Base-by-base conservation (phyloP, 345 rosid species). In the Sonneratia alba region DNA sequence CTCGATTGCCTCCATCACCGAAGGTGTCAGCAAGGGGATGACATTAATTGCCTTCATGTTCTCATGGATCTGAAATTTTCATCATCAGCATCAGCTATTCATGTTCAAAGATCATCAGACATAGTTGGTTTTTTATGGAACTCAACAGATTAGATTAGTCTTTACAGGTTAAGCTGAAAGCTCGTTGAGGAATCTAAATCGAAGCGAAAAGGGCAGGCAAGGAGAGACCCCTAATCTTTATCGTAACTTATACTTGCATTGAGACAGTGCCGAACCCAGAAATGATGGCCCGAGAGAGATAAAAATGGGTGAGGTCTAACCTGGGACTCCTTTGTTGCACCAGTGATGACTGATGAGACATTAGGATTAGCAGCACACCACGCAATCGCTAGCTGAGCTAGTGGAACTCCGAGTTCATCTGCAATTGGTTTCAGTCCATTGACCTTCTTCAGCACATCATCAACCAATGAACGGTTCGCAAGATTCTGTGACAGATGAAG, bases 341-440 rank as follows among this genome's bases (percentile, higher is more conserved):
- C 97, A 3, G 99, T 92, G 67, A 92, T 89, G 38, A 95, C 97
- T 1, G 99, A 90, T 65, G 99, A 92, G 32, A 95, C 97, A 70
- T 95, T 92, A 67, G 97, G 97, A 79, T 95, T 95, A 55, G 91
- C 80, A 75, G 99, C 99, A 82, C 97, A 95, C 99, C 99, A 95
- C 3, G 97, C 99, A 77, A 95, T 90, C 11, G 97, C 89, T 71
- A 95, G 96, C 79, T 95, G 99, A 82, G 99, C 87, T 68, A 90
- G 81, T 22, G 97, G 84, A 40, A 92, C 97, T 63, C 98, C 99
- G 36, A 95, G 89, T 79, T 95, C 99, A 83, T 92, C 99, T 34
- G 99, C 98, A 76, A 95, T 88, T 27, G 98, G 98, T 84, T 95
- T 95, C 79, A 95, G 85, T 55, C 89, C 96, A 64, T 89, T 88